Conservation (phyloP, 2,329 filamentous ascomycete species). For the Bipolaris oryzae region DNA sequence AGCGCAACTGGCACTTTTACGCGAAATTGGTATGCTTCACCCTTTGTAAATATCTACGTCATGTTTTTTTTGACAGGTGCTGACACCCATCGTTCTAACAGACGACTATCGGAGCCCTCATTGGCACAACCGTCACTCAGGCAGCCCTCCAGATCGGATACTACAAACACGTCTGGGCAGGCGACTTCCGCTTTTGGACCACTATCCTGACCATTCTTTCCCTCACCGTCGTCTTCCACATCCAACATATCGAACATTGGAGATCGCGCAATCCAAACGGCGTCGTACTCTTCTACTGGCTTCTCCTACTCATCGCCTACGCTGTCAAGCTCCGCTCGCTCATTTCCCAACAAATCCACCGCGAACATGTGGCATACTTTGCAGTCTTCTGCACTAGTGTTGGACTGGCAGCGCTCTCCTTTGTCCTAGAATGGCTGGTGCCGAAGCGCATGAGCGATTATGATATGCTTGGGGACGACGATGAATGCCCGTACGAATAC, state of each 20-base stretch:
- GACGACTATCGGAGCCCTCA: constrained; percentile 69
- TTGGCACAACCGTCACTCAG: constrained; percentile 72
- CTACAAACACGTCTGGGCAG: constrained; percentile 72
- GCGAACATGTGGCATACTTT: constrained; percentile 73
- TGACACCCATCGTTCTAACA: constrained; percentile 40
- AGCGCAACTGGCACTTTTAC: constrained; percentile 92
- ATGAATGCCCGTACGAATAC: constrained; percentile 83
- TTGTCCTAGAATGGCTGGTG: constrained; percentile 82
- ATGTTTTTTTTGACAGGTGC: background rate
- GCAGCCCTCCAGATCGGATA: constrained; percentile 75
- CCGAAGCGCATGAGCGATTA: constrained; percentile 77
- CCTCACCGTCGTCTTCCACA: constrained; percentile 72
- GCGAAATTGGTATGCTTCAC: constrained; percentile 73
- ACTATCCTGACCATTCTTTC: constrained; percentile 74
- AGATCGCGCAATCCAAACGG: constrained; percentile 84
- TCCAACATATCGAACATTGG: constrained; percentile 87
- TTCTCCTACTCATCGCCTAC: constrained; percentile 79
- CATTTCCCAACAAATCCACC: constrained; percentile 75
- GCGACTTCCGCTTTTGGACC: constrained; percentile 87
- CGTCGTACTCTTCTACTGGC: constrained; percentile 90
- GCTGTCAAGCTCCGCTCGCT: constrained; percentile 85
- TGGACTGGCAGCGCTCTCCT: constrained; percentile 72
- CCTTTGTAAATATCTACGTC: background rate
- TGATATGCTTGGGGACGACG: constrained; percentile 69
- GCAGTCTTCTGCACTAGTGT: constrained; percentile 74